These are phyloP conservation scores for Sequoiadendron giganteum DNA, from an alignment of 75 land plant genomes.

Conservation along the genomic window DNA sequence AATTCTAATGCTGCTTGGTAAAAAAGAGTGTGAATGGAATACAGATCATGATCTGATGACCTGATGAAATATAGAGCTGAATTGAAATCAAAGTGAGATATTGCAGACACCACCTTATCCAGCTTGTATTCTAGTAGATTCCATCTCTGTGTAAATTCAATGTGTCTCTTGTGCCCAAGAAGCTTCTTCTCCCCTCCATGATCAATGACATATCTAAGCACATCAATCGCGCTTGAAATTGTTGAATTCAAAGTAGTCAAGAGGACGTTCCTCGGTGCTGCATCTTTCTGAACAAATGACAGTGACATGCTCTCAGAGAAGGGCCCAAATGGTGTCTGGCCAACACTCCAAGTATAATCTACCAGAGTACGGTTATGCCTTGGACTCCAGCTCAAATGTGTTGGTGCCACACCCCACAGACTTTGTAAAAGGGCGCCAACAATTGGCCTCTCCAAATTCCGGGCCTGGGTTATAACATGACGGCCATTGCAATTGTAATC, in stretches of 20 bases:
- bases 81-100: constrained; percentile 89
- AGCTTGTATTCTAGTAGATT: constrained; percentile 82
- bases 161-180: constrained; percentile 38
- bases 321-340: constrained; percentile 99
- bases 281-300: constrained; percentile 94
- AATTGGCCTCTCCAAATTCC: constrained; percentile 82
- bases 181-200: constrained; percentile 87
- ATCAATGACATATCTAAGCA: constrained; percentile 58
- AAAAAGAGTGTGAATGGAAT: constrained; percentile 65
- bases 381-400: constrained; percentile 87
- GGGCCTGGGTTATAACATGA: constrained; percentile 69
- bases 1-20: constrained; percentile 72
- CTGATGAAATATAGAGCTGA: constrained; percentile 77
- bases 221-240: constrained; percentile 69
- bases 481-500: constrained; percentile 97
- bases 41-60: constrained; percentile 91
- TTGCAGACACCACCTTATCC: constrained; percentile 71
- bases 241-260: constrained; percentile 72
- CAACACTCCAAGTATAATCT: constrained; percentile 95
- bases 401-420: constrained; percentile 96
- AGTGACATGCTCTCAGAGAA: constrained; percentile 74
- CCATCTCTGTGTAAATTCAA: constrained; percentile 85
- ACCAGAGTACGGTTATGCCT: constrained; percentile 78
- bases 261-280: constrained; percentile 82
- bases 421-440: constrained; percentile 90